Conservation (phyloP, 768 basidiomycete species). For the Strobilomyces confusus region DNA sequence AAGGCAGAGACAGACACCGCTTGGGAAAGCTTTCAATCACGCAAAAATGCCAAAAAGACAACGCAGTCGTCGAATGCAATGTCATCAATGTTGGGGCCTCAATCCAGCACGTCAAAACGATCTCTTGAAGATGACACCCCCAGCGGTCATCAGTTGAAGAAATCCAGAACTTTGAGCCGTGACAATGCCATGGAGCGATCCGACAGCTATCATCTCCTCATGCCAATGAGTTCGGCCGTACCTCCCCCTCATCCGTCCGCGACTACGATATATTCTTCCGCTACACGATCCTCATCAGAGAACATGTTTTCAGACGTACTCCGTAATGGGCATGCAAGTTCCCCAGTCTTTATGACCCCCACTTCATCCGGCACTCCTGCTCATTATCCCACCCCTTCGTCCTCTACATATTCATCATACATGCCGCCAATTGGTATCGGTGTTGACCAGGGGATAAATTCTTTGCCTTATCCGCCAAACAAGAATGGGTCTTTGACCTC, state of each 20-base stretch:
- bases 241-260: constrained; percentile 30
- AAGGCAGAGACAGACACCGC: constrained; percentile 91
- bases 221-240: constrained; percentile 45
- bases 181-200: constrained; percentile 41
- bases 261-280: constrained; percentile 42
- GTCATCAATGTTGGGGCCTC: constrained; percentile 31
- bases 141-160: constrained; percentile 43
- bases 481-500: constrained; percentile 23
- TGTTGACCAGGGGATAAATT: constrained; percentile 49
- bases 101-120: constrained; percentile 18
- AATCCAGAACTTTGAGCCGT: constrained; percentile 38
- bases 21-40: constrained; percentile 79
- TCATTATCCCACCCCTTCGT: constrained; percentile 42
- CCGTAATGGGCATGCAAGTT: constrained; percentile 44
- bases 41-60: constrained; percentile 45
- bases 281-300: constrained; percentile 43
- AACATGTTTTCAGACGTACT: constrained; percentile 61
- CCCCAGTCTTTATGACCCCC: constrained; percentile 60
- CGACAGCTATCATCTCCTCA: constrained; percentile 52
- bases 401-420: constrained; percentile 39
- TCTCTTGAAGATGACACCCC: constrained; percentile 29
- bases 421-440: constrained; percentile 56
- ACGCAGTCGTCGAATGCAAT: constrained; percentile 27
- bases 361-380: constrained; percentile 38
- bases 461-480: constrained; percentile 46